Evolutionary conservation across 179 eudicot species (phyloP).

Genomic region (Actinidia chinensis): DNA sequence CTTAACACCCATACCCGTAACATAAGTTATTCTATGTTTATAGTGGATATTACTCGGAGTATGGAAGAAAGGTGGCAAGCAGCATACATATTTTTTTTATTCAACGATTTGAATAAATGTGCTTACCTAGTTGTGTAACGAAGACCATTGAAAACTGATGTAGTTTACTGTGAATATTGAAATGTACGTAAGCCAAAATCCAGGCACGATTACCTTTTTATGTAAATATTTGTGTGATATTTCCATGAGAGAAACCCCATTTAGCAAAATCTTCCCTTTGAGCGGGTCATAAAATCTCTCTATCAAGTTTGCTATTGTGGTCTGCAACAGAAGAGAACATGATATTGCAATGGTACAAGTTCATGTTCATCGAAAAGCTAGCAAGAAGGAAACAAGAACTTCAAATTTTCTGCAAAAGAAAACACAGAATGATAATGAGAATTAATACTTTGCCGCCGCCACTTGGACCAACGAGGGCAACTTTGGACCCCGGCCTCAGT

Average conservation of each 20-base stretch:
- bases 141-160: not conserved
- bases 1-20: too few species aligned
- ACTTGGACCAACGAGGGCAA: conserved; percentile 94
- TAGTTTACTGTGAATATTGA: not conserved
- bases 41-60: not conserved
- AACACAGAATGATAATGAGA: not conserved
- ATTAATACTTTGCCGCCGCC: conserved; percentile 84
- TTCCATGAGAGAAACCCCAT: conserved; percentile 68
- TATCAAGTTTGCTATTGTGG: conserved; percentile 87
- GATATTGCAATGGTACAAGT: not conserved
- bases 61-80: not conserved
- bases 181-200: not conserved
- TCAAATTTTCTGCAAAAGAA: not conserved
- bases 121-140: not conserved
- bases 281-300: conserved; percentile 83
- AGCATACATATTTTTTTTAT: not conserved
- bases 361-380: not conserved
- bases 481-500: conserved; percentile 73
- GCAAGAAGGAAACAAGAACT: not conserved
- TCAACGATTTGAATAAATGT: not conserved
- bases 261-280: conserved; percentile 70
- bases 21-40: too few species aligned
- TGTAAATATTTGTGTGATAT: conserved; percentile 76
- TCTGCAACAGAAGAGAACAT: conserved; percentile 39
- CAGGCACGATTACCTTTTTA: conserved; percentile 52